Evolutionary conservation across 805 yeast genomes (phyloP).

Genomic region (Candida sphagnicola): DNA sequence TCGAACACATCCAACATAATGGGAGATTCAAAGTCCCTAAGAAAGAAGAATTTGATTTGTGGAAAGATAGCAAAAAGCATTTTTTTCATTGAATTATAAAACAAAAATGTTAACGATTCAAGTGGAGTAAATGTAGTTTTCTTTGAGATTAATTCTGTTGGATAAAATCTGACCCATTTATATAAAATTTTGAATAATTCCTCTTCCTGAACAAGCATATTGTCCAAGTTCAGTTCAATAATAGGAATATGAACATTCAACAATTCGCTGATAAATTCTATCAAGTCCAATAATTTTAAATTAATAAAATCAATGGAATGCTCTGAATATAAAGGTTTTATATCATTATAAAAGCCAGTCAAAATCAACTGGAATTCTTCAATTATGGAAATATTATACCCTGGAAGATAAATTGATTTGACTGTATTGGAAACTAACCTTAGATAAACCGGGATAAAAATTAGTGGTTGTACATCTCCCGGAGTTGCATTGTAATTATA

Average conservation of each 20-base stretch:
- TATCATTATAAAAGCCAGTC: constrained; percentile 18
- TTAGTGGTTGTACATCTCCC: constrained; percentile 11
- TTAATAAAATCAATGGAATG: constrained; percentile 12
- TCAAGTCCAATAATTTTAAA: constrained; percentile 20
- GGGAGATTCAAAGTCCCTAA: constrained; percentile 39
- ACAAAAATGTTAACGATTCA: constrained; percentile 29
- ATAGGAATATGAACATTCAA: constrained; percentile 24
- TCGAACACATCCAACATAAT: constrained; percentile 34
- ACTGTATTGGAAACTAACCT: constrained; percentile 31
- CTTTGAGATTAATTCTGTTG: constrained; percentile 23
- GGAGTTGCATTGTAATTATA: constrained; percentile 18
- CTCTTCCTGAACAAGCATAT: constrained; percentile 29
- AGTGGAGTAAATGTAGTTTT: constrained; percentile 21
- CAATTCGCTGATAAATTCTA: constrained; percentile 19
- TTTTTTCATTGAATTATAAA: constrained; percentile 30
- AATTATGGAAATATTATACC: constrained; percentile 29
- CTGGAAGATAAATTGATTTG: constrained; percentile 32
- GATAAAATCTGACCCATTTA: constrained; percentile 33
- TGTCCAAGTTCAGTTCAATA: constrained; percentile 16
- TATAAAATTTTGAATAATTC: constrained; percentile 29
- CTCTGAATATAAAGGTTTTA: constrained; percentile 5
- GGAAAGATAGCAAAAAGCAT: constrained; percentile 33
- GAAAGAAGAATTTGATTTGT: constrained; percentile 36
- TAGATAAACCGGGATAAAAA: constrained; percentile 27
- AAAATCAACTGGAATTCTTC: constrained; percentile 24